These are phyloP conservation scores for Magnolia officinalis DNA, from an alignment of 164 flowering plant genomes.

Conservation along the genomic window DNA sequence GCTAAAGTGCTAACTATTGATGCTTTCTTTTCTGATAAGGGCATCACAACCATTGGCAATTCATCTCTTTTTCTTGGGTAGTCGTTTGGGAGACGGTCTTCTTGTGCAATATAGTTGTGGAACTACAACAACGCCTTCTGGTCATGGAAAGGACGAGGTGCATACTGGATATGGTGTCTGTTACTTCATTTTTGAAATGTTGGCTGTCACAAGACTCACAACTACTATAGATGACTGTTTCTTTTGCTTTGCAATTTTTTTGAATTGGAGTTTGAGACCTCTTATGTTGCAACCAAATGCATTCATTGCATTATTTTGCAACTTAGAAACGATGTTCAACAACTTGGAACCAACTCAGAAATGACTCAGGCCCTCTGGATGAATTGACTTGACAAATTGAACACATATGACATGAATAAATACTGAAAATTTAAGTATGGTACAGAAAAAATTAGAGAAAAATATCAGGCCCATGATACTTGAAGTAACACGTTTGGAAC, in stretches of 20 bases:
- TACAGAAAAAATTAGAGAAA: not conserved
- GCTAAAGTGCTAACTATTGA: constrained; percentile 1
- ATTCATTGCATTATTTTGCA: not conserved
- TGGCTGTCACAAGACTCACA: not conserved
- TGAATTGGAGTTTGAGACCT: not conserved
- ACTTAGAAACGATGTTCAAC: not conserved
- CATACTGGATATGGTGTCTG: constrained; percentile 5
- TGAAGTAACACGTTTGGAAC: not conserved
- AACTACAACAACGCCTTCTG: constrained; percentile 39
- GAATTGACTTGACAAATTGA: not conserved
- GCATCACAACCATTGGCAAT: constrained; percentile 71
- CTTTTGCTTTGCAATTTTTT: not conserved
- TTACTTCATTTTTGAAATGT: not conserved
- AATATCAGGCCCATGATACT: not conserved
- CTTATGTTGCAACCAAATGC: not conserved
- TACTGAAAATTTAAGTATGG: not conserved
- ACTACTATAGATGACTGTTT: not conserved
- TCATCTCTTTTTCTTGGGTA: constrained; percentile 87
- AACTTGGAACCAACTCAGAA: not conserved
- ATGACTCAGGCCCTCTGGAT: not conserved
- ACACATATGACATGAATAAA: not conserved
- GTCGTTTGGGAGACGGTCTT: constrained; percentile 94
- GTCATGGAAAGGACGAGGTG: constrained; percentile 82
- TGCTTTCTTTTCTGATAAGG: constrained; percentile 40
- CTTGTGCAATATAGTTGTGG: constrained; percentile 88